Conservation (phyloP, 257 asterid species). For the Rubia yunnanensis region DNA sequence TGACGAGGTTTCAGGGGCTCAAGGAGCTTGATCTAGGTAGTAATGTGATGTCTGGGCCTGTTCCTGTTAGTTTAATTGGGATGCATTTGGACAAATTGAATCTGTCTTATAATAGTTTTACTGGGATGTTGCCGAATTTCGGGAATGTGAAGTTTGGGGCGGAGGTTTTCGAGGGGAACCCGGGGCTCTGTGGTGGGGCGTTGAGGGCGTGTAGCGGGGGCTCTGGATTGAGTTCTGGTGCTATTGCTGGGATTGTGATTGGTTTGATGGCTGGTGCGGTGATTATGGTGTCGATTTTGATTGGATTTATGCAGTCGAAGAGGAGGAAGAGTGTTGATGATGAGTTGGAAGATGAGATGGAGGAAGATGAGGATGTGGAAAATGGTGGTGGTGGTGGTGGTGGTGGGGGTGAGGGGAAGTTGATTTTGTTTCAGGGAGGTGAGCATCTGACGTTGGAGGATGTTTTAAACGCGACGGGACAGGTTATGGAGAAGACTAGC, state of each 20-base stretch:
- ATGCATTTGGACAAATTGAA: conserved; percentile 62
- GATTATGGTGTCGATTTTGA: conserved; percentile 67
- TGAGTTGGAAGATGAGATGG: conserved; percentile 55
- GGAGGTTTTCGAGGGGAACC: conserved; percentile 80
- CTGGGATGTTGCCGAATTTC: conserved; percentile 74
- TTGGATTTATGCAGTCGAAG: conserved; percentile 85
- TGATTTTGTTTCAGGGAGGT: conserved; percentile 87
- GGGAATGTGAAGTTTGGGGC: conserved; percentile 58
- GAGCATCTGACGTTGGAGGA: conserved; percentile 89
- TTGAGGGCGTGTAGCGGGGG: conserved; percentile 48
- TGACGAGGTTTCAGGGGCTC: conserved; percentile 45
- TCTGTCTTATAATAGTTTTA: conserved; percentile 86
- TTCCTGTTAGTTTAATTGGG: conserved; percentile 48
- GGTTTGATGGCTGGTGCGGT: conserved; percentile 82
- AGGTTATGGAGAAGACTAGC: conserved; percentile 89
- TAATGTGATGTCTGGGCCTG: conserved; percentile 52
- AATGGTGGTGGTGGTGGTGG: conserved; percentile 28
- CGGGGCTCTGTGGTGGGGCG: conserved; percentile 71
- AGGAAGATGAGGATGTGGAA: conserved; percentile 58
- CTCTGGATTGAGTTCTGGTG: conserved; percentile 78
- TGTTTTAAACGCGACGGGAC: conserved; percentile 92
- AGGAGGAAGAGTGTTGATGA: conserved; percentile 46
- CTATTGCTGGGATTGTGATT: conserved; percentile 86
- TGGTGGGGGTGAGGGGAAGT: conserved; percentile 64
- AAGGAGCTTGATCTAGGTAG: conserved; percentile 68